Base-by-base conservation (phyloP, 768 basidiomycete genomes). In the Mycena haematopus region DNA sequence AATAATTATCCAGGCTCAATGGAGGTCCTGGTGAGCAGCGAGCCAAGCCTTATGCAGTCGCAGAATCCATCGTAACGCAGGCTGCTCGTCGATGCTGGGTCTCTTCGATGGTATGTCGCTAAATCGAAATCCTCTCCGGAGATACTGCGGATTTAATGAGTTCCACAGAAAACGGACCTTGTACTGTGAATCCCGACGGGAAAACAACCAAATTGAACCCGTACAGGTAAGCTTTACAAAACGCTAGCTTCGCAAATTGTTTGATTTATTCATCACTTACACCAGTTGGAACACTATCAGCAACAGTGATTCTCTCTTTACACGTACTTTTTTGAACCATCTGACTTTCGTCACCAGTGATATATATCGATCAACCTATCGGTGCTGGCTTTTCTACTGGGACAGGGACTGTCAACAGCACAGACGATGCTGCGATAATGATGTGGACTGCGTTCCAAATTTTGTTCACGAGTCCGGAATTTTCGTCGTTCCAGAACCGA, bases 321-420 rank as follows among this genome's bases (percentile, higher is more conserved):
- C 9, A 31, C 29, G 6, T 31, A 31, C 13, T 21, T n/a, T 44
- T 27, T 61, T 56, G 8, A 14, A 51, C 1, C 9, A 78, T 56
- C 78, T 52, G 29, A 25, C 22, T 77, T 17, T 17, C 9, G 19
- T 22, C 19, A 19, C 9, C 42, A 83, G 82, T 84, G 58, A 76
- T 83, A 35, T 83, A 82, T 62, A 79, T 83, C 35, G 82, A 83
- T 66, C 80, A 82, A 57, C 82, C 82, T 11, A 77, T 82, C 21
- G 79, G 79, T 0, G 74, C 79, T 0, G 82, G 82, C 2, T 82
- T 80, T 66, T 83, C 81, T 1, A 77, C 76, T 38, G 81, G 82
- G 9, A 73, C 68, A 1, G 73, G 74, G 29, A 72, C 74, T 1
- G 77, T 79, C 19, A 78, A 80, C 54, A 77, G 68, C 47, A 80